phyloP scores from a whole-genome alignment of 768 basidiomycete species.

The Mycena crocata region DNA sequence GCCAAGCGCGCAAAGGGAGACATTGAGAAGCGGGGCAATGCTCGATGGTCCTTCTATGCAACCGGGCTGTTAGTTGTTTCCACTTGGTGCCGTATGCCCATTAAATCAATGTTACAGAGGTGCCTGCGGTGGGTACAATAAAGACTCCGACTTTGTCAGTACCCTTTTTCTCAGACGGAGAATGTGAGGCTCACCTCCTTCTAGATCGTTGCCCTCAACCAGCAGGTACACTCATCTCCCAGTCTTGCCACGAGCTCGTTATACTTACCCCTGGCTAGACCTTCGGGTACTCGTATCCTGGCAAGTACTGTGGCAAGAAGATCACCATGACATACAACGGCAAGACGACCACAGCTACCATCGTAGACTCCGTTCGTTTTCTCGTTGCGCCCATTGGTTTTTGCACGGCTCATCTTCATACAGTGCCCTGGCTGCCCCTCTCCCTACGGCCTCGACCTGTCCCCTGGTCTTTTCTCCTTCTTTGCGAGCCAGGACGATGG shows the following conservation, averaged over 20 bases:
- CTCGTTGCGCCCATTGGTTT: slow-evolving; percentile 10
- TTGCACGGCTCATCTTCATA: not conserved
- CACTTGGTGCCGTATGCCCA: slow-evolving; percentile 5
- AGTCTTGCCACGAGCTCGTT: not conserved
- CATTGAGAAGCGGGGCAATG: slow-evolving; percentile 46
- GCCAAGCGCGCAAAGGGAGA: slow-evolving; percentile 59
- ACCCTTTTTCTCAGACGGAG: not conserved
- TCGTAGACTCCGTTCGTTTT: slow-evolving; percentile 59
- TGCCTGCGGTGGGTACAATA: slow-evolving; percentile 62
- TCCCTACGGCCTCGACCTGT: slow-evolving; percentile 73
- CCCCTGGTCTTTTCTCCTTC: slow-evolving; percentile 70
- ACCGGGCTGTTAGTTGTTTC: slow-evolving; percentile 56
- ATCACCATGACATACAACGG: slow-evolving; percentile 75
- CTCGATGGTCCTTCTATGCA: slow-evolving; percentile 68
- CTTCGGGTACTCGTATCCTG: slow-evolving; percentile 53
- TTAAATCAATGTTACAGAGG: slow-evolving; percentile 51
- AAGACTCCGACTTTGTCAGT: slow-evolving; percentile 57
- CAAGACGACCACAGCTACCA: slow-evolving; percentile 64
- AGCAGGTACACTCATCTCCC: slow-evolving; percentile 43
- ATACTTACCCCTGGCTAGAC: slow-evolving; percentile 4
- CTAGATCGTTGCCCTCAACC: slow-evolving; percentile 68
- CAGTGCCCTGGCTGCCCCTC: slow-evolving; percentile 77
- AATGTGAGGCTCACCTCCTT: slow-evolving; percentile 10
- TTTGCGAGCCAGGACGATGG: slow-evolving; percentile 64
- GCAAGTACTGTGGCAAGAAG: slow-evolving; percentile 68